Evolutionary conservation across 139 green algal species (phyloP).

Genomic region (Mychonastes homosphaera): DNA sequence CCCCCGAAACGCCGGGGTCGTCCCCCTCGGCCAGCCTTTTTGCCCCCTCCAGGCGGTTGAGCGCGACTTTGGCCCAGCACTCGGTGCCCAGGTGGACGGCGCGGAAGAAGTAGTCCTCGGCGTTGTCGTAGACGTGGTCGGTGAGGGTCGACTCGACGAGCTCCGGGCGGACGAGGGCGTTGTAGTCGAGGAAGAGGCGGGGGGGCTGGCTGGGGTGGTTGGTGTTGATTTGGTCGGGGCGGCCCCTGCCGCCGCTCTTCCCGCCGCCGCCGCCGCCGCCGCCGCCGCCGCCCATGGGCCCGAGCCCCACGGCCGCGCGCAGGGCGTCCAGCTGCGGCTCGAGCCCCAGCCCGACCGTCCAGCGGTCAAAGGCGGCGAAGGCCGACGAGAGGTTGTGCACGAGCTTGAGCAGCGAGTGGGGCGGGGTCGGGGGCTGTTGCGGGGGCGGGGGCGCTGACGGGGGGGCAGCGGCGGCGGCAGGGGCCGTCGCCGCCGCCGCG

Average conservation of each 20-base stretch:
- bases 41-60: conserved; percentile 1
- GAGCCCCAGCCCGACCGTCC: conserved; percentile 39
- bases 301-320: no score
- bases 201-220: neutral
- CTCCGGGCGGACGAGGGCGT: conserved; percentile 23
- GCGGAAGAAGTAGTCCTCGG: conserved; percentile 48
- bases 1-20: no score
- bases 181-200: conserved; percentile 37
- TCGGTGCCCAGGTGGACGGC: conserved; percentile 38
- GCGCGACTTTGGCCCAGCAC: conserved; percentile 41
- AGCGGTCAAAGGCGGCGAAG: conserved; percentile 29
- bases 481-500: no score
- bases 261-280: no score
- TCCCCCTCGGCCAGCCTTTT: conserved; percentile 7
- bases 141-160: conserved; percentile 28
- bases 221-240: no score
- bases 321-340: conserved; percentile 41
- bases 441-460: no score
- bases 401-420: conserved; percentile 23
- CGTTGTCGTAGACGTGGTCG: conserved; percentile 26
- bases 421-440: no score
- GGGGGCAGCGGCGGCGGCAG: no score
- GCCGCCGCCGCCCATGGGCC: conserved; percentile 19
- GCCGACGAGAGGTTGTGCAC: conserved; percentile 30
- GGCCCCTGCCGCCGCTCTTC: no score